Percentiles rank a stretch among this genome's conserved stretches.
Conservation (phyloP, 129 eudicot species). For the Helianthus tuberosus region DNA sequence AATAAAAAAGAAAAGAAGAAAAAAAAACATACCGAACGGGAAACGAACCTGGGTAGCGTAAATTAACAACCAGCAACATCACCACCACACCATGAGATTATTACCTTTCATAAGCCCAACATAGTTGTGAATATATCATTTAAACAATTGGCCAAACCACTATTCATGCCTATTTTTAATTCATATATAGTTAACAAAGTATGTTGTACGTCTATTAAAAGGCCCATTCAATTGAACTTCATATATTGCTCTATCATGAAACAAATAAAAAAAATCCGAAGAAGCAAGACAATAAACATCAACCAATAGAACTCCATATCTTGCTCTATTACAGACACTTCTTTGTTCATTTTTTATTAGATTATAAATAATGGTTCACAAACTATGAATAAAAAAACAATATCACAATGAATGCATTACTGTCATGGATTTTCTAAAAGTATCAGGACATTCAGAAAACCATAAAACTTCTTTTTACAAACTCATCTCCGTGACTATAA, state of each 20-base stretch:
- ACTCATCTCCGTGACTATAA: background rate
- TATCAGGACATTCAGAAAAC: background rate
- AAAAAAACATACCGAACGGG: no score
- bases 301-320: background rate
- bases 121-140: no score
- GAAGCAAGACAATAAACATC: background rate
- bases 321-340: background rate
- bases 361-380: background rate
- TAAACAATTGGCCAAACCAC: no score
- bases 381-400: background rate
- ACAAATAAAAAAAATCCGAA: background rate
- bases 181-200: slow-evolving; percentile 25
- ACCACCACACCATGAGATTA: no score
- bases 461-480: background rate
- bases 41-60: no score
- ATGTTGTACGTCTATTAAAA: slow-evolving; percentile 74
- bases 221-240: slow-evolving; percentile 97
- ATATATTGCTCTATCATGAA: slow-evolving; percentile 55
- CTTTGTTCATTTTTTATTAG: background rate
- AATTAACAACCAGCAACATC: no score
- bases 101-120: no score
- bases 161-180: no score
- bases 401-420: background rate
- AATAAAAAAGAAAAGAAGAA: no score
- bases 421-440: background rate